A percentile compares a stretch with the other conserved stretches of the same genome.
These are phyloP conservation scores for Heliamphora pulchella DNA, from an alignment of 179 eudicot genomes.

Conservation along the genomic window DNA sequence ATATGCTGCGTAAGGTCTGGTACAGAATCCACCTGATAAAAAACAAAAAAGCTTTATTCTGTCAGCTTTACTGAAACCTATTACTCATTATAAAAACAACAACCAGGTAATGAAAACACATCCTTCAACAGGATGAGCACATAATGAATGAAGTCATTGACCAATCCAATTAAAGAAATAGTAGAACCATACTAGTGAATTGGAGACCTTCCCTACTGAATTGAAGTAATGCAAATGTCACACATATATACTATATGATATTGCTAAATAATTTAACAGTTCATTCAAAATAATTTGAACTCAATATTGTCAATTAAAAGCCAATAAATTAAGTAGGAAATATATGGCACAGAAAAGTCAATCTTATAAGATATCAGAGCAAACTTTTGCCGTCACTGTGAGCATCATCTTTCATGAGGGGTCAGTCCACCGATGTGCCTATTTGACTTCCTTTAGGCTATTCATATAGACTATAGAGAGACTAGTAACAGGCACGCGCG, in stretches of 20 bases:
- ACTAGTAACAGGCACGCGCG: neutral
- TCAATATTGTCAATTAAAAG: neutral
- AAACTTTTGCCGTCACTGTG: constrained; percentile 3
- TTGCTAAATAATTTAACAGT: neutral
- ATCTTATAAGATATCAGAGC: neutral
- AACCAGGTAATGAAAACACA: constrained; percentile 6
- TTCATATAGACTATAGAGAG: neutral
- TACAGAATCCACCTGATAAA: constrained; percentile 74
- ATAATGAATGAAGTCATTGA: neutral
- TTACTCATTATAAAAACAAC: neutral
- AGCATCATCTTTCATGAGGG: neutral
- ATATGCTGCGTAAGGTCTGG: constrained; percentile 85
- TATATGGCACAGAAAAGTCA: neutral
- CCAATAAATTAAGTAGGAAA: neutral
- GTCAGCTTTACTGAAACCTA: constrained; percentile 11
- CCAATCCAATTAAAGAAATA: neutral
- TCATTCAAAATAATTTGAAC: neutral
- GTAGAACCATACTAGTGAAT: neutral
- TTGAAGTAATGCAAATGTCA: neutral
- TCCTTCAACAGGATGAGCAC: neutral
- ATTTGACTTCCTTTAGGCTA: neutral
- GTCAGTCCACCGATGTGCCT: neutral
- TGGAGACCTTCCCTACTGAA: neutral
- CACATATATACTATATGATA: neutral
- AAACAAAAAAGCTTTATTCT: constrained; percentile 11